Evolutionary conservation across 2,329 filamentous ascomycete species (phyloP), one percentile per base, ranked within the genome.

Genomic region (Seiridium unicorne): DNA sequence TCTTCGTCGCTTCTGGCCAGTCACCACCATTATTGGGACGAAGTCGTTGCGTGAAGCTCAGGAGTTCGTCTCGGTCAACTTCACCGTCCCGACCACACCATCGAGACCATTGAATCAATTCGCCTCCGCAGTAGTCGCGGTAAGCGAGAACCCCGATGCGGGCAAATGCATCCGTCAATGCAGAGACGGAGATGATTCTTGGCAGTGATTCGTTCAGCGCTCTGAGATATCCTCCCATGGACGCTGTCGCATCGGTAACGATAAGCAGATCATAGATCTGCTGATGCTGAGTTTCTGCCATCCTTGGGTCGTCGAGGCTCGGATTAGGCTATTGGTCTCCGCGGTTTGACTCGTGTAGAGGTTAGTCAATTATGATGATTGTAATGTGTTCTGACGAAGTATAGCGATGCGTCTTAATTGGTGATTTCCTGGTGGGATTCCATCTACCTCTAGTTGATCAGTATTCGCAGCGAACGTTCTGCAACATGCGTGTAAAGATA

Each of bases 101-200:
- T 3, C 81, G 79, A 0, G 81, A 83, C 78, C 80, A 84, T 54
- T 81, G 71, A 2, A 77, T 74, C 32, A 80, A 61, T 36, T 60
- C 35, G 3, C 56, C 48, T 11, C 68, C 66, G 61, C 68, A 72
- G 65, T 82, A 83, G 68, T 84, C 81, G 5, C 81, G 76, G 62
- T 84, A 84, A 1, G 77, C 79, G 10, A 84, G 67, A 3, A 84
- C 72, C 5, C 80, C 81, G 57, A 84, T 79, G 2, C 79, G 76
- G 4, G 77, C 73, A 65, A 84, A 84, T 64, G 78, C 79, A 56
- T 72, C 75, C 0, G 81, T 83, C 1, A 83, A 71, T 1, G 75
- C 72, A 1, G 80, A 81, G 5, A 84, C 72, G 40, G 77, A 75
- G 60, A 84, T 77, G 63, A 84, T 79, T 61, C 82, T 79, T 1